Evolutionary conservation across 2,329 filamentous ascomycete genomes (phyloP).

Genomic region (Sclerotinia spermophila): DNA sequence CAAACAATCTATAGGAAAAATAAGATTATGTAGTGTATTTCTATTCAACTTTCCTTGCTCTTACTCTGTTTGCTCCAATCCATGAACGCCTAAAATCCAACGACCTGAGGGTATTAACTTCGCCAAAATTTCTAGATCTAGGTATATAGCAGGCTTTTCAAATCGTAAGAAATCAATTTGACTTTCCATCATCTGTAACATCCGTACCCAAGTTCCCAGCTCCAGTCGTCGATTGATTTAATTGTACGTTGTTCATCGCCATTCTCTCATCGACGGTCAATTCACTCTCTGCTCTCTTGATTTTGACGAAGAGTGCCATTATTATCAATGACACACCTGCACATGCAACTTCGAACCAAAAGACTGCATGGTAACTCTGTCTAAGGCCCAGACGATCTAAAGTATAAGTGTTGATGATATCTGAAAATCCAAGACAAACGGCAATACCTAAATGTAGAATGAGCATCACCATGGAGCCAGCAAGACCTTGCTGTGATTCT

Average conservation of each 20-base stretch:
- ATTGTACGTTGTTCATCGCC: constrained; percentile 26
- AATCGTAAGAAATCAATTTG: neutral
- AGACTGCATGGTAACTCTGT: constrained; percentile 60
- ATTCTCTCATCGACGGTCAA: constrained; percentile 54
- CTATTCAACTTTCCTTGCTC: neutral
- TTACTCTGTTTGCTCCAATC: neutral
- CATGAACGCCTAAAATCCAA: constrained; percentile 11
- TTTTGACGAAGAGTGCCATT: constrained; percentile 50
- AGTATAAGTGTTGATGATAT: constrained; percentile 53
- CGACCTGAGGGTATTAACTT: constrained; percentile 9
- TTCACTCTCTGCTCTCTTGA: constrained; percentile 53
- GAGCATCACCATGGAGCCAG: constrained; percentile 68
- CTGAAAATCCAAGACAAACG: constrained; percentile 66
- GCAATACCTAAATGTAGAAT: constrained; percentile 70
- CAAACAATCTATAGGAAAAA: neutral
- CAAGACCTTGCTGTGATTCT: constrained; percentile 63
- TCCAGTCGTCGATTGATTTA: neutral
- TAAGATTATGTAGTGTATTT: neutral
- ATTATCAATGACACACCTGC: constrained; percentile 50
- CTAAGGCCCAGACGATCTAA: constrained; percentile 40
- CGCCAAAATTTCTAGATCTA: constrained; percentile 8
- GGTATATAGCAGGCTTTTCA: neutral
- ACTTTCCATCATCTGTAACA: constrained; percentile 5
- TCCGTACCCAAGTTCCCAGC: neutral
- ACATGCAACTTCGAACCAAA: constrained; percentile 62